phyloP scores from a whole-genome alignment of 352 stramenopile species.

The Thraustotheca clavata region DNA sequence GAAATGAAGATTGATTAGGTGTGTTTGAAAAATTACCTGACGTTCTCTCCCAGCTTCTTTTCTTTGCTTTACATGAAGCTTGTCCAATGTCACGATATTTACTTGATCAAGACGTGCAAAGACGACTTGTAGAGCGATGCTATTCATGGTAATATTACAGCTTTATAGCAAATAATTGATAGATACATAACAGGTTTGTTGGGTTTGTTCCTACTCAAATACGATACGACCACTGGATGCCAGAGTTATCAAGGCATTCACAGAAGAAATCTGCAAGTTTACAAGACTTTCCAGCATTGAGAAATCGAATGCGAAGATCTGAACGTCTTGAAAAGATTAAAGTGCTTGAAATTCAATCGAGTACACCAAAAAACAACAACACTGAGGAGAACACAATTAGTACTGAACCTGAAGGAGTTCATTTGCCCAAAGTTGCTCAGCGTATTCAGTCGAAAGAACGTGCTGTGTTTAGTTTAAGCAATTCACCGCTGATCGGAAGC shows the following conservation, averaged over 20 bases:
- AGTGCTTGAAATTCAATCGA: conserved; percentile 24
- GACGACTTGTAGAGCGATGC: conserved; percentile 40
- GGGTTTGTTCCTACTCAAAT: conserved; percentile 47
- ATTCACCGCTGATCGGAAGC: conserved; percentile 49
- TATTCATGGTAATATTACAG: conserved; percentile 33
- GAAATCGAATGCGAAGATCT: conserved; percentile 51
- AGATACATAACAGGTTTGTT: conserved; percentile 28
- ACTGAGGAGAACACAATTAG: neutral
- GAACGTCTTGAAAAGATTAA: conserved; percentile 56
- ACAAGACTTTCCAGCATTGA: conserved; percentile 53
- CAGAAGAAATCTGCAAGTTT: conserved; percentile 27
- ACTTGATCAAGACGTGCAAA: conserved; percentile 29
- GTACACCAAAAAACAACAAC: neutral
- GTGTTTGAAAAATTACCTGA: conserved; percentile 55
- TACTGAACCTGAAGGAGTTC: conserved; percentile 21
- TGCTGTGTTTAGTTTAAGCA: conserved; percentile 48
- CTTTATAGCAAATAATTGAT: neutral
- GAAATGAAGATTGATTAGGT: neutral
- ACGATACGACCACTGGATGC: conserved; percentile 40
- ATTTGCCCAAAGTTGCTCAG: conserved; percentile 9
- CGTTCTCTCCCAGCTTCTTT: conserved; percentile 50
- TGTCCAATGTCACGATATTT: conserved; percentile 53
- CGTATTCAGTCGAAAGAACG: conserved; percentile 42
- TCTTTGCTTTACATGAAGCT: conserved; percentile 55
- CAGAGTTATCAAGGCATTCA: conserved; percentile 45